Percentiles rank a stretch among this genome's conserved stretches.
Evolutionary conservation across 305 asterid genomes (phyloP).

Genomic region (Andrographis paniculata): DNA sequence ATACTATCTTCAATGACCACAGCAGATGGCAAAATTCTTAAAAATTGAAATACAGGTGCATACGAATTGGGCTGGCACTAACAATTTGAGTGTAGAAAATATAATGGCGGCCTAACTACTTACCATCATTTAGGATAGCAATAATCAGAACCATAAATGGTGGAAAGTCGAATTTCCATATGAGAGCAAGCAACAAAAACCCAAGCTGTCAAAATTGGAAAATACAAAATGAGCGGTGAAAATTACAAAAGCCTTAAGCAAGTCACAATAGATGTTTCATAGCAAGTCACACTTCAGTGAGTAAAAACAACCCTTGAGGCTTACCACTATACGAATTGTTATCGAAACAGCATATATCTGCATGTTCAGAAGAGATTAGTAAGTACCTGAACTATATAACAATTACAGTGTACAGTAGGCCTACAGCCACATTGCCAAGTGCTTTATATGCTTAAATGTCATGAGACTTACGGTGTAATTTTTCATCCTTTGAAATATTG

Average conservation of each 20-base stretch:
- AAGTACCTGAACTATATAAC: no score
- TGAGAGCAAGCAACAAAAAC: conserved; percentile 70
- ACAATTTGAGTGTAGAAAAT: not conserved
- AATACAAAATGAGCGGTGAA: conserved; percentile 15
- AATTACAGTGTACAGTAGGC: not conserved
- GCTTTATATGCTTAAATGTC: not conserved
- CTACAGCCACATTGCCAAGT: not conserved
- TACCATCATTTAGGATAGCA: conserved; percentile 75
- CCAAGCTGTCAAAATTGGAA: conserved; percentile 50
- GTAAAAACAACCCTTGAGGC: conserved; percentile 20
- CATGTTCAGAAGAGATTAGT: conserved; percentile 16
- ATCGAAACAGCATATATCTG: conserved; percentile 88
- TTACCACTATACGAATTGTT: conserved; percentile 87
- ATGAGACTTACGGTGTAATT: conserved; percentile 52
- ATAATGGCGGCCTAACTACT: conserved; percentile 13
- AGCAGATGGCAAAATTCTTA: no score
- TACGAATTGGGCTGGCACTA: no score
- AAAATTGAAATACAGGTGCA: no score
- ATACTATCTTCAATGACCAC: not conserved
- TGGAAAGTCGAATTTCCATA: no score
- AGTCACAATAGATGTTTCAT: no score
- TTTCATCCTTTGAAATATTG: conserved; percentile 77
- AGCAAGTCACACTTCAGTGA: no score
- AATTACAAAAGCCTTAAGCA: not conserved
- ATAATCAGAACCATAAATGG: conserved; percentile 84